These are phyloP conservation scores for Nemania sp. DNA, from an alignment of 2,329 filamentous ascomycete genomes.

Conservation along the genomic window DNA sequence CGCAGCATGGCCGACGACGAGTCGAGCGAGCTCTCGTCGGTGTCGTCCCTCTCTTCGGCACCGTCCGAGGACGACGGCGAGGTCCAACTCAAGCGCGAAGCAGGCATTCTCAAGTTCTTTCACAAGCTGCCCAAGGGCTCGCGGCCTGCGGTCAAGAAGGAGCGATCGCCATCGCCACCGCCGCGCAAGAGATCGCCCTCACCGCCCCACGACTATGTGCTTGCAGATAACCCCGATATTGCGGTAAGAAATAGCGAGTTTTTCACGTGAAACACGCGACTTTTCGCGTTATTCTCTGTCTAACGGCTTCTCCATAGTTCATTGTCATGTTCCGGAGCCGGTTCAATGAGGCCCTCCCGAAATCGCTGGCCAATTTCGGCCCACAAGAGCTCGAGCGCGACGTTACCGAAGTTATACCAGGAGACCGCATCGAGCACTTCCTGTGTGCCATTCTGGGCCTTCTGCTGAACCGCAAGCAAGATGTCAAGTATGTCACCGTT, in stretches of 20 bases:
- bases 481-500: constrained; percentile 79
- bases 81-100: constrained; percentile 53
- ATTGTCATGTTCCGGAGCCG: constrained; percentile 97
- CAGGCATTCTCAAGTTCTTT: constrained; percentile 70
- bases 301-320: constrained; percentile 61
- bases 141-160: constrained; percentile 42
- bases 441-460: constrained; percentile 87
- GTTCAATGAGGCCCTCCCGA: constrained; percentile 86
- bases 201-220: constrained; percentile 84
- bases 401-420: constrained; percentile 74
- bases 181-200: constrained; percentile 81
- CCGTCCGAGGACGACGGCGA: constrained; percentile 58
- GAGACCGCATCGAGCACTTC: constrained; percentile 83
- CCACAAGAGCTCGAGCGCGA: constrained; percentile 94
- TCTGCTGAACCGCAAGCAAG: constrained; percentile 95
- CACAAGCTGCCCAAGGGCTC: constrained; percentile 56
- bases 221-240: constrained; percentile 90
- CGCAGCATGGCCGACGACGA: constrained; percentile 60
- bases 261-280: constrained; percentile 55
- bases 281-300: constrained; percentile 50
- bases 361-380: constrained; percentile 85
- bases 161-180: constrained; percentile 65
- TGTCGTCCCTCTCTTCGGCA: constrained; percentile 48
- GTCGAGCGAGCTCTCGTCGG: constrained; percentile 64
- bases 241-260: constrained; percentile 68